These are phyloP conservation scores for Puccinia triticina DNA, from an alignment of 1,284 basidiomycete species.

Conservation along the genomic window DNA sequence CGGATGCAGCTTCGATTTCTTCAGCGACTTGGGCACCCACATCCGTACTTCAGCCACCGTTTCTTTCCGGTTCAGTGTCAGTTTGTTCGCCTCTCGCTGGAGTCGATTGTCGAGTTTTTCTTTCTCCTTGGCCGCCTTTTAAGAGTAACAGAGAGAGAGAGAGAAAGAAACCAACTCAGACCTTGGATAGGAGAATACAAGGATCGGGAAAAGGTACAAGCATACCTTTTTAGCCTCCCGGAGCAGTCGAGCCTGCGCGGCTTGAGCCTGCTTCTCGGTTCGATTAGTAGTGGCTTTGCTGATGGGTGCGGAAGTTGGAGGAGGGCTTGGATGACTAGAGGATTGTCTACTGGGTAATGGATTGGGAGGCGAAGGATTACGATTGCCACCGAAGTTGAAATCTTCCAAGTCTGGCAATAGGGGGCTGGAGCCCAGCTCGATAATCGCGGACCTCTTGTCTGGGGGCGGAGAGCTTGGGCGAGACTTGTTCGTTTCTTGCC, in stretches of 20 bases:
- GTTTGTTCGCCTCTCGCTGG: conserved; percentile 31
- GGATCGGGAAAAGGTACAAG: background rate
- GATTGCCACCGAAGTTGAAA: background rate
- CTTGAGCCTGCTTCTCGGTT: conserved; percentile 33
- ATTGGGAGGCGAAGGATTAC: background rate
- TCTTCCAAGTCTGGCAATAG: background rate
- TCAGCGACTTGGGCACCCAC: conserved; percentile 16
- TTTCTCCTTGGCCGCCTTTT: conserved; percentile 30
- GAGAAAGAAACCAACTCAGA: background rate
- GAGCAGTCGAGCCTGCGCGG: conserved; percentile 17
- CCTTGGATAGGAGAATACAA: background rate
- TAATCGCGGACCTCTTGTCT: background rate
- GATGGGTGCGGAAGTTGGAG: background rate
- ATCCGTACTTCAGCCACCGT: conserved; percentile 30
- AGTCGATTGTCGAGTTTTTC: conserved; percentile 17
- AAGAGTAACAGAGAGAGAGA: background rate
- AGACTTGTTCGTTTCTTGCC: background rate
- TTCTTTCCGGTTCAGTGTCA: conserved; percentile 29
- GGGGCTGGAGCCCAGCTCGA: background rate
- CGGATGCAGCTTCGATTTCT: conserved; percentile 21
- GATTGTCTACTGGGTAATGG: background rate
- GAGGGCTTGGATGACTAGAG: background rate
- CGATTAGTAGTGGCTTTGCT: conserved; percentile 11
- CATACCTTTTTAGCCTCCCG: conserved; percentile 43
- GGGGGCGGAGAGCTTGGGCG: background rate